Evolutionary conservation across 163 green algal species (phyloP).

Genomic region (Scenedesmus sp.): DNA sequence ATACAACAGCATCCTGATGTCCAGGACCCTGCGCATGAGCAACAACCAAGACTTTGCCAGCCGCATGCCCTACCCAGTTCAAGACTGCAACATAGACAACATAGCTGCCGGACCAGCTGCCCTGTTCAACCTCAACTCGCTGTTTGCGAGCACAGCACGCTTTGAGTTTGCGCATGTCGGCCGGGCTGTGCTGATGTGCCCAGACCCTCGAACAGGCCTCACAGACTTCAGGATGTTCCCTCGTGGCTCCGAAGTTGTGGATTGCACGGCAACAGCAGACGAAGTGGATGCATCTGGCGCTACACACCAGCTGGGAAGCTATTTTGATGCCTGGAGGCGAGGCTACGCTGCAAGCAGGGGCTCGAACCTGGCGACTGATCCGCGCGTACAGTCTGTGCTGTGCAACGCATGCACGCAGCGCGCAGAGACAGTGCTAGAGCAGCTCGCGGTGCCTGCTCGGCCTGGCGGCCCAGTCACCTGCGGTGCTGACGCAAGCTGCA

Average conservation of each 20-base stretch:
- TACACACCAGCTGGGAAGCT: constrained; percentile 37
- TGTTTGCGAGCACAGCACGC: background rate
- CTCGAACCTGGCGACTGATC: background rate
- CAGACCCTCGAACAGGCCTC: background rate
- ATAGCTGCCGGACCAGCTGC: no score
- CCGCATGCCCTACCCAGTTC: background rate
- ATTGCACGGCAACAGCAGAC: background rate
- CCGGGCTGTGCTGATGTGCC: constrained; percentile 36
- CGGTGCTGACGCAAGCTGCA: constrained; percentile 16
- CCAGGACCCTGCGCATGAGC: constrained; percentile 17
- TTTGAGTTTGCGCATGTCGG: constrained; percentile 23
- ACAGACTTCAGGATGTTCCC: background rate
- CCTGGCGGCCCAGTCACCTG: constrained; percentile 28
- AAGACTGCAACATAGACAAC: background rate
- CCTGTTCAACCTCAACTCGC: background rate
- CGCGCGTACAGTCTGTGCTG: background rate
- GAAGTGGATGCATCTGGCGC: constrained; percentile 2
- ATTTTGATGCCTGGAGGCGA: constrained; percentile 39
- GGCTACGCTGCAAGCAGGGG: background rate
- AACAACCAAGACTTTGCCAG: constrained; percentile 37
- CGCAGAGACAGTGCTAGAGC: background rate
- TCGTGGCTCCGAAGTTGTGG: background rate
- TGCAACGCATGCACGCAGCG: background rate
- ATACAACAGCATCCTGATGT: background rate
- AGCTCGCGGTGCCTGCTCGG: background rate